Base-by-base conservation (phyloP, 192 early-diverging fungal genomes). In the Coemansia reversa region DNA sequence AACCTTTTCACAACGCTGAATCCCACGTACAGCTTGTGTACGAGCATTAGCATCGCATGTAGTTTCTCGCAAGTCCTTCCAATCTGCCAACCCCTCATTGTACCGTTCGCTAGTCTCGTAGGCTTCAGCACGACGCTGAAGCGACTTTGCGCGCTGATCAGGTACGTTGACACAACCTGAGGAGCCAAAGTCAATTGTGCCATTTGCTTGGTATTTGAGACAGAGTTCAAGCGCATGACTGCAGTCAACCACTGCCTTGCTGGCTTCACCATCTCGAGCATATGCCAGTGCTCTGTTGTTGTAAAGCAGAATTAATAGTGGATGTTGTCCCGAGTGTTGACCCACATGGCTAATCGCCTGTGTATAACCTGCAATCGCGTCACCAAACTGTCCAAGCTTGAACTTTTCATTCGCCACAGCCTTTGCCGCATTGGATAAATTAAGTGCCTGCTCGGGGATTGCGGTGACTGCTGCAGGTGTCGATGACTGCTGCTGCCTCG, bases 371-470 rank as follows among this genome's bases (percentile, higher is more conserved):
- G 68, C 67, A 39, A 89, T 88, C 0, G 95, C 93, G 9, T 90
- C 89, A 50, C 83, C 89, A 79, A 89, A 97, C 74, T 97, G 92
- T 2, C 96, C 96, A 24, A 90, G 80, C 70, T 94, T 95, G 76
- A 94, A 98, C 11, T 75, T 63, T 8, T 88, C 88, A 68, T 95
- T 96, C 56, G 94, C 95, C 20, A 66, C 66, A 18, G 83, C 75
- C 59, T 91, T 88, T 63, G 76, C 67, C 2, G 60, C 11, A 18
- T 53, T 68, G 29, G 61, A 50, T 23, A 61, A 54, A 18, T 33
- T 25, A 19, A 76, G 63, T 19, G 58, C 35, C n/a, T 65, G 45
- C 8, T 42, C 66, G 0, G 79, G 51, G 7, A 81, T 42, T 0
- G 33, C 12, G 1, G 79, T 67, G 11, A 81, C 55, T 8, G 48